Percentiles rank a stretch among this genome's conserved stretches.
These are phyloP conservation scores for Cynanchum wilfordii DNA, from an alignment of 257 asterid species.

Conservation along the genomic window DNA sequence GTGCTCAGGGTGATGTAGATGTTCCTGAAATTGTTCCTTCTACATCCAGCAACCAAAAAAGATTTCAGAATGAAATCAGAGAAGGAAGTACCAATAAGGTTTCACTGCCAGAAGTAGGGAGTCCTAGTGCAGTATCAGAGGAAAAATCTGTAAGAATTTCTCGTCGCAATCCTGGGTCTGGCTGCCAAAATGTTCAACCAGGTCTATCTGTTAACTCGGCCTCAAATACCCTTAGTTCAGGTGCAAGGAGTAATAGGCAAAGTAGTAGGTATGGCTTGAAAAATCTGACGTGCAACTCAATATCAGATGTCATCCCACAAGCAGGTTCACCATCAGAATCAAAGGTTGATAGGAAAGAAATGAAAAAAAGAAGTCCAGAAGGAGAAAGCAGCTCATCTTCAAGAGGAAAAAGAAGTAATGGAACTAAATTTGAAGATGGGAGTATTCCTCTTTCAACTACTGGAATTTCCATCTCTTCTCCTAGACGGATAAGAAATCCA, in stretches of 20 bases:
- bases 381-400: conserved; percentile 48
- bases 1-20: conserved; percentile 26
- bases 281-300: conserved; percentile 42
- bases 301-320: conserved; percentile 36
- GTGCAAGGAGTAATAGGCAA: conserved; percentile 23
- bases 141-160: conserved; percentile 24
- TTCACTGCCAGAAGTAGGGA: conserved; percentile 25
- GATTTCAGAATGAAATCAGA: conserved; percentile 20
- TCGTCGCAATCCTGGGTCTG: conserved; percentile 26
- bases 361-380: conserved; percentile 43
- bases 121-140: conserved; percentile 34
- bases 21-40: conserved; percentile 17
- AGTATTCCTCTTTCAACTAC: conserved; percentile 24
- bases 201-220: conserved; percentile 26
- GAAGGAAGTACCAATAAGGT: conserved; percentile 27
- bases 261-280: conserved; percentile 32
- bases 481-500: conserved; percentile 30
- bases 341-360: conserved; percentile 28
- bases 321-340: conserved; percentile 36
- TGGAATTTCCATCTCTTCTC: conserved; percentile 40
- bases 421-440: conserved; percentile 19
- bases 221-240: conserved; percentile 24
- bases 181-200: conserved; percentile 23
- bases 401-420: conserved; percentile 31
- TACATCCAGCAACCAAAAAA: conserved; percentile 15